Conservation (phyloP, 805 yeast genomes). For the Ogataea pignaliae region DNA sequence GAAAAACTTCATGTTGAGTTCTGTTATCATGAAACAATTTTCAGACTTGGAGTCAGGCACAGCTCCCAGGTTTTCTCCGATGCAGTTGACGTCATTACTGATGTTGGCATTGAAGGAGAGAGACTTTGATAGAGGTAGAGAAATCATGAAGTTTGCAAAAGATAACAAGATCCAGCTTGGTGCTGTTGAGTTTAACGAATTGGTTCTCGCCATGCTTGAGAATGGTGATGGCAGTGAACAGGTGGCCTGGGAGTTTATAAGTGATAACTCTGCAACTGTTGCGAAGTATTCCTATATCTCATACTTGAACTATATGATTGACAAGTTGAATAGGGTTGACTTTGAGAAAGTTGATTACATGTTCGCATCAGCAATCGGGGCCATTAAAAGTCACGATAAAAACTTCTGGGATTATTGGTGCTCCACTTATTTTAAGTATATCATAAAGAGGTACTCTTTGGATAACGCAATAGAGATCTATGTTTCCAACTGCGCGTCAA, state of each 20-base stretch:
- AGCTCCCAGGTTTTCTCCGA: conserved; percentile 21
- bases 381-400: conserved; percentile 11
- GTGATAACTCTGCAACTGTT: conserved; percentile 11
- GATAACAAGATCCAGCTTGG: conserved; percentile 21
- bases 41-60: conserved; percentile 19
- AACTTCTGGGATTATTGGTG: conserved; percentile 30
- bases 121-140: conserved; percentile 26
- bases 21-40: conserved; percentile 24
- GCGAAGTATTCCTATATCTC: conserved; percentile 26
- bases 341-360: conserved; percentile 22
- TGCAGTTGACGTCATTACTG: conserved; percentile 28
- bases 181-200: conserved; percentile 28
- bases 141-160: conserved; percentile 25
- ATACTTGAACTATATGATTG: conserved; percentile 27
- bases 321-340: conserved; percentile 14
- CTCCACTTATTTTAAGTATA: conserved; percentile 28
- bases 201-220: conserved; percentile 24
- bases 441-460: conserved; percentile 22
- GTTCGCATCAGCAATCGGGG: conserved; percentile 11
- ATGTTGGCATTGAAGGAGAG: conserved; percentile 22
- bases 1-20: conserved; percentile 20
- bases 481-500: conserved; percentile 5
- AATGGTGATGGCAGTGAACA: conserved; percentile 9
- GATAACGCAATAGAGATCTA: conserved; percentile 21
- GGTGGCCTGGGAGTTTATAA: conserved; percentile 28